Evolutionary conservation across 1,284 basidiomycete genomes (phyloP).

Genomic region (Cerioporus squamosus): DNA sequence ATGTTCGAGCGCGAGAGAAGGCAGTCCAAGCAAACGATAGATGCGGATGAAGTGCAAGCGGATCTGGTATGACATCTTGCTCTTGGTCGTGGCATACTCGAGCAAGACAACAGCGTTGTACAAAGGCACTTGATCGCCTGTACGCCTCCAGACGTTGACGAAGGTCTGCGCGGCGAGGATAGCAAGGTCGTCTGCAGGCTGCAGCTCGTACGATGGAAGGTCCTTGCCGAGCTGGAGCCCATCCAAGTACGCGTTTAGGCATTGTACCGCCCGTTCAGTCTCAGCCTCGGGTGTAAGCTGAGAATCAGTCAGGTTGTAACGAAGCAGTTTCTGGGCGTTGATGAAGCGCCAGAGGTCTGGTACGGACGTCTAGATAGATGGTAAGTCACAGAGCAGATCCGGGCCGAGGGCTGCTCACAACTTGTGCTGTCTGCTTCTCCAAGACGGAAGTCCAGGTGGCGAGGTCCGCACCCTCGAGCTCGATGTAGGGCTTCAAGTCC

Average conservation of each 20-base stretch:
- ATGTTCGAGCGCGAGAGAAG: slow-evolving; percentile 73
- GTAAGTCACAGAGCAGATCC: not conserved
- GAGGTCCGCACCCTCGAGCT: slow-evolving; percentile 50
- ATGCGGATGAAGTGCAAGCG: slow-evolving; percentile 77
- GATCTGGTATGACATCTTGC: slow-evolving; percentile 78
- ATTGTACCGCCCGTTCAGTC: slow-evolving; percentile 50
- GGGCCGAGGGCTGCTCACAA: slow-evolving; percentile 44
- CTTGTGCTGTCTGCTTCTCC: slow-evolving; percentile 46
- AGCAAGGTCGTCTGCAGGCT: slow-evolving; percentile 86
- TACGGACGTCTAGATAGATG: slow-evolving; percentile 40
- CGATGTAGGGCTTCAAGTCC: slow-evolving; percentile 73
- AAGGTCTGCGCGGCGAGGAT: slow-evolving; percentile 74
- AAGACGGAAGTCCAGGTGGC: slow-evolving; percentile 62
- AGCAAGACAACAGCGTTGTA: slow-evolving; percentile 66
- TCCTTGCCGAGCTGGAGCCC: slow-evolving; percentile 68
- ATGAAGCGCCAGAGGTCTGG: slow-evolving; percentile 61
- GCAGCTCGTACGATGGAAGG: slow-evolving; percentile 79
- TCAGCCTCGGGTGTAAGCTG: slow-evolving; percentile 63
- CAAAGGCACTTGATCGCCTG: slow-evolving; percentile 59
- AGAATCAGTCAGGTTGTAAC: slow-evolving; percentile 54
- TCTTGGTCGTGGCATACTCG: slow-evolving; percentile 74
- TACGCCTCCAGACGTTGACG: slow-evolving; percentile 65
- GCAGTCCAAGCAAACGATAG: slow-evolving; percentile 80
- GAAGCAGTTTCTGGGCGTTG: slow-evolving; percentile 74
- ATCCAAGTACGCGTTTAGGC: slow-evolving; percentile 63